Evolutionary conservation across 495 filamentous ascomycete species (phyloP).

Genomic region (Pyronema omphalodes): DNA sequence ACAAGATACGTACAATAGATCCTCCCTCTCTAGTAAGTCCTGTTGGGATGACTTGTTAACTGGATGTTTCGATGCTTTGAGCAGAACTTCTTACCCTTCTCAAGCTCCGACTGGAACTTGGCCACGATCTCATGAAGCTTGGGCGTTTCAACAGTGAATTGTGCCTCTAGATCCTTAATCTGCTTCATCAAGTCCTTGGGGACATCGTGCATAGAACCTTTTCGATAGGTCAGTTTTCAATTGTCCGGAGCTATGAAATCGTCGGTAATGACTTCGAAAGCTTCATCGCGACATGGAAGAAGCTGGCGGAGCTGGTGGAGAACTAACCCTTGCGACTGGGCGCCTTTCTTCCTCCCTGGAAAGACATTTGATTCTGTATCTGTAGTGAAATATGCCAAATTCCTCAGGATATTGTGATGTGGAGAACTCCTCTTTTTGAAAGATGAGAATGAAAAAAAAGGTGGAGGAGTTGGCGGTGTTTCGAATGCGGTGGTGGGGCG

Average conservation of each 20-base stretch:
- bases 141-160: constrained; percentile 56
- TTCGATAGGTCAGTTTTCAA: neutral
- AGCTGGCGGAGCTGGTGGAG: neutral
- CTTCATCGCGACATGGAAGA: neutral
- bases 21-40: constrained; percentile 49
- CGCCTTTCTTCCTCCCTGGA: constrained; percentile 12
- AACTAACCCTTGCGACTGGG: constrained; percentile 24
- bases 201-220: constrained; percentile 61
- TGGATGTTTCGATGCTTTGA: neutral
- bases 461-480: no score
- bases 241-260: neutral
- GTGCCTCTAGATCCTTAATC: constrained; percentile 69
- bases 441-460: no score
- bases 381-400: no score
- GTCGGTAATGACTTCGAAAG: constrained; percentile 1
- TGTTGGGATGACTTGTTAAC: neutral
- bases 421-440: no score
- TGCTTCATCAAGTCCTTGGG: constrained; percentile 69
- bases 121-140: constrained; percentile 79
- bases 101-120: constrained; percentile 75
- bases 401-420: no score
- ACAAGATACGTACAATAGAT: constrained; percentile 54
- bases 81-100: constrained; percentile 44
- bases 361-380: no score
- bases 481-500: no score